Percentiles rank a stretch among this genome's conserved stretches.
Conservation (phyloP, 495 filamentous ascomycete genomes). For the Xylaria bambusicola region DNA sequence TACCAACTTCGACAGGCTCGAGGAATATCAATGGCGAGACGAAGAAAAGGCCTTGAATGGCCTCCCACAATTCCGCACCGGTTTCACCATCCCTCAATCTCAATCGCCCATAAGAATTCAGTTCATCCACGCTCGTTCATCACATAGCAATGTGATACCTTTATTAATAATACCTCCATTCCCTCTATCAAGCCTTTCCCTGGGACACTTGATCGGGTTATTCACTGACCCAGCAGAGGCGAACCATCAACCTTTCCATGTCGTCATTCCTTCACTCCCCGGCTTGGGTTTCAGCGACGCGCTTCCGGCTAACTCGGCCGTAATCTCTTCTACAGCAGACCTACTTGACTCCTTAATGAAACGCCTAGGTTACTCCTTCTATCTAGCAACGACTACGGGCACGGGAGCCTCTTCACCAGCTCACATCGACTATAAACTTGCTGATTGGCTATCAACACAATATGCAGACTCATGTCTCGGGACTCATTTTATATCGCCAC, state of each 20-base stretch:
- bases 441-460: constrained; percentile 54
- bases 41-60: constrained; percentile 58
- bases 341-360: constrained; percentile 66
- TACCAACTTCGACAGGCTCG: constrained; percentile 47
- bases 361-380: constrained; percentile 63
- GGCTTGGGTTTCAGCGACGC: constrained; percentile 71
- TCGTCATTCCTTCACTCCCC: constrained; percentile 70
- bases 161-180: constrained; percentile 67
- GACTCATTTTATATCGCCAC: constrained; percentile 61
- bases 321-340: constrained; percentile 57
- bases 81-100: constrained; percentile 40
- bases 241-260: constrained; percentile 60
- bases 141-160: constrained; percentile 53
- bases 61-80: constrained; percentile 62
- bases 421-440: constrained; percentile 56
- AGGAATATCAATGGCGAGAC: constrained; percentile 62
- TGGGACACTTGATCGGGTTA: constrained; percentile 61
- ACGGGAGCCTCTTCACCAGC: constrained; percentile 39
- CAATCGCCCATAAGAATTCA: constrained; percentile 46
- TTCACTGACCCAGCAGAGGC: constrained; percentile 51
- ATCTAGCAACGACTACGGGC: constrained; percentile 53
- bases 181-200: constrained; percentile 70
- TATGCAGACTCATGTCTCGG: constrained; percentile 60
- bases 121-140: constrained; percentile 59
- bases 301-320: constrained; percentile 59